Evolutionary conservation across 495 filamentous ascomycete genomes (phyloP).

Genomic region (Mycothermus thermophilus): DNA sequence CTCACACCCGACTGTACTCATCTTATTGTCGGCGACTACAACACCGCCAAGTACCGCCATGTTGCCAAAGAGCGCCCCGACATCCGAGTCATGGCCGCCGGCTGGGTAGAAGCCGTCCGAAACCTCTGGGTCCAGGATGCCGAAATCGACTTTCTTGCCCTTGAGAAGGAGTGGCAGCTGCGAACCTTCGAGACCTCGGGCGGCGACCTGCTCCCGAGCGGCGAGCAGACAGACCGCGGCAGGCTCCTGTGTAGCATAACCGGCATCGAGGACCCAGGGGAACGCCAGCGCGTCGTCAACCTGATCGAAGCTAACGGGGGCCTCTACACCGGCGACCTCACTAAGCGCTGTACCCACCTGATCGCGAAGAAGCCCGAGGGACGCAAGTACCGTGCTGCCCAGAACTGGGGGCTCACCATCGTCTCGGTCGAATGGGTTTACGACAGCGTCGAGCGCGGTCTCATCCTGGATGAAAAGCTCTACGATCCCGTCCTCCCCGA

Average conservation of each 20-base stretch:
- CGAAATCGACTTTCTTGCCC: constrained; percentile 56
- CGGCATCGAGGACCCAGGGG: constrained; percentile 68
- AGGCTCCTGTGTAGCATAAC: constrained; percentile 73
- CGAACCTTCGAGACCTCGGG: constrained; percentile 28
- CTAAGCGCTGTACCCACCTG: constrained; percentile 72
- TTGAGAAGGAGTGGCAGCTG: constrained; percentile 36
- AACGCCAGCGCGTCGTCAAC: constrained; percentile 50
- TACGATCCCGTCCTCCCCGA: constrained; percentile 60
- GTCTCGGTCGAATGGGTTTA: constrained; percentile 75
- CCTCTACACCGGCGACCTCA: constrained; percentile 72
- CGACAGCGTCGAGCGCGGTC: constrained; percentile 77
- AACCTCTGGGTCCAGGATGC: constrained; percentile 67
- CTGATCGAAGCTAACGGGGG: constrained; percentile 56
- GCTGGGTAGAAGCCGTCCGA: constrained; percentile 76
- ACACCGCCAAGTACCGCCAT: constrained; percentile 88
- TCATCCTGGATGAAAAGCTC: constrained; percentile 72
- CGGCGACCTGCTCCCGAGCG: constrained; percentile 14
- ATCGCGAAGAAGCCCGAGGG: constrained; percentile 67
- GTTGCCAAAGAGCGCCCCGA: constrained; percentile 81
- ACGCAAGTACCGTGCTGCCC: constrained; percentile 77
- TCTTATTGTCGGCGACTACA: constrained; percentile 73
- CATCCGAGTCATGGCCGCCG: constrained; percentile 60
- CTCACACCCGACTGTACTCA: constrained; percentile 95
- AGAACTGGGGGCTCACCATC: constrained; percentile 60
- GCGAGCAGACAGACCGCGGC: constrained; percentile 14